Evolutionary conservation across 179 eudicot genomes (phyloP), one percentile per base, ranked within the genome.

Genomic region (Beta lomatogona): DNA sequence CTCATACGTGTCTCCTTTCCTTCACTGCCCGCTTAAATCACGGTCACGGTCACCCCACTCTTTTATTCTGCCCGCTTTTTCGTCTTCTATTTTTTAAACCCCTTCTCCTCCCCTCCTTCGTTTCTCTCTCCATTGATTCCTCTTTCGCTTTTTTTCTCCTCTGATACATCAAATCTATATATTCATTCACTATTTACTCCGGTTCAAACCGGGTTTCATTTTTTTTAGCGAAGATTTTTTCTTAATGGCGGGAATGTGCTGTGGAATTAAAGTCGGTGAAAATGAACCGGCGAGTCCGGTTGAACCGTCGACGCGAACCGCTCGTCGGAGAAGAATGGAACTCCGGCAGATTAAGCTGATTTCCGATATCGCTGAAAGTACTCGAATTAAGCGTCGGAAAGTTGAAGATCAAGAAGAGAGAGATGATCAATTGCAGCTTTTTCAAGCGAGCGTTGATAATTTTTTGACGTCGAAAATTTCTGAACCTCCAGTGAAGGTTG

Each of bases 281-380:
- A 81, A 57, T 31, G 89, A 85, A 54, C 83, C 86, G 22, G n/a
- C 82, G 0, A 71, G 67, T 14, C 85, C 86, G 83, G 89, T 87
- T 45, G 86, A 85, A 25, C 88, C 89, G 69, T 82, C 77, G 0
- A 28, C 83, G 0, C 52, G 84, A 78, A 65, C 86, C 85, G 68
- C 85, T 25, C 74, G 94, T 48, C 82, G 89, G 0, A 78, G 93
- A 57, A 79, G 97, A 45, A 83, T 89, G 80, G 94, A 89, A 58
- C 79, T 89, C 16, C 81, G 87, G 55, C 87, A 87, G 57, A 85
- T 81, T 14, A 88, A 83, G 60, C 78, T 85, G 36, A 84, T 83
- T 46, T 75, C 90, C 8, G 86, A 79, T 4, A 63, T 80, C 55
- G 78, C 68, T 78, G 77, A 53, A 5, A 70, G 68, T 4, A 22